Percentiles rank a stretch among this genome's conserved stretches.
Conservation (phyloP, 2,329 filamentous ascomycete species). For the Aureobasidium sp. region DNA sequence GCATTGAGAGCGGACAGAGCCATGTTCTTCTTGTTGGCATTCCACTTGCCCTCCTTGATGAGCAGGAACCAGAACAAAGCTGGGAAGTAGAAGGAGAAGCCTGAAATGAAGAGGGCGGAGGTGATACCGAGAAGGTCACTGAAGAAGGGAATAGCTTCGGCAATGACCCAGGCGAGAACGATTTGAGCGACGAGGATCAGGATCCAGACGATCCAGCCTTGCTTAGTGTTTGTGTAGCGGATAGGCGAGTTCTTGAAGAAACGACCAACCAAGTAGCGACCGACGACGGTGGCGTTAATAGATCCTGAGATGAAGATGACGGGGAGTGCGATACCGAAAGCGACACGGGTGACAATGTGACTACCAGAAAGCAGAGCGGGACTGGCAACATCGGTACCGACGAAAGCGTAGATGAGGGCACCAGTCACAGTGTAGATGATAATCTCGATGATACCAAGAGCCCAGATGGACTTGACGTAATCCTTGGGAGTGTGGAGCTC, state of each 20-base stretch:
- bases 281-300: constrained; percentile 51
- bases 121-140: constrained; percentile 61
- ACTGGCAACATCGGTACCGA: constrained; percentile 51
- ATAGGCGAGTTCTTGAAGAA: constrained; percentile 49
- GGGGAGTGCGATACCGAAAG: constrained; percentile 62
- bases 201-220: constrained; percentile 51
- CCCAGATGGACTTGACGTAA: constrained; percentile 50
- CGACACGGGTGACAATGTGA: constrained; percentile 49
- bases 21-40: constrained; percentile 37
- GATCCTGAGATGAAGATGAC: constrained; percentile 67
- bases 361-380: constrained; percentile 59
- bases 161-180: constrained; percentile 59
- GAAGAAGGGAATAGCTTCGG: constrained; percentile 65
- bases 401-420: constrained; percentile 60
- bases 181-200: constrained; percentile 49
- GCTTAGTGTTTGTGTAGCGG: constrained; percentile 33
- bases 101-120: constrained; percentile 54
- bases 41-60: constrained; percentile 39
- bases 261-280: constrained; percentile 54
- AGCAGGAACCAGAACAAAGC: constrained; percentile 36
- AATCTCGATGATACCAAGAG: constrained; percentile 55
- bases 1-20: constrained; percentile 37
- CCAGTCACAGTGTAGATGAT: constrained; percentile 58
- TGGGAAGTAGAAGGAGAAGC: constrained; percentile 45
- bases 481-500: constrained; percentile 57